These are phyloP conservation scores for Pulveroboletus ravenelii DNA, from an alignment of 768 basidiomycete species.

Conservation along the genomic window DNA sequence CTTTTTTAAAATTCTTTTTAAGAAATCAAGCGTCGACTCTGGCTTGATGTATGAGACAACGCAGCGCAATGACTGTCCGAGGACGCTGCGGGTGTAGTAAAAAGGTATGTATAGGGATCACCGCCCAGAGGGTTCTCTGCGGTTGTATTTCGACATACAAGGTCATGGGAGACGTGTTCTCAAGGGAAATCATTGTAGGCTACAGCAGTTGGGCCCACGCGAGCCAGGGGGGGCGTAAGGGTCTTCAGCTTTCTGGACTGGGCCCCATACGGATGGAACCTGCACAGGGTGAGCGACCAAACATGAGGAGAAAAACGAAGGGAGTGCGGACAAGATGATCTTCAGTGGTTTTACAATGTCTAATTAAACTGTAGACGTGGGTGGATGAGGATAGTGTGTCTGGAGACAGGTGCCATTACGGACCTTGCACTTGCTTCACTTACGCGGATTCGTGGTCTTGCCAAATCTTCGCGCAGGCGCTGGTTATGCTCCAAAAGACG, in stretches of 20 bases:
- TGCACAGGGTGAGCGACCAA: conserved; percentile 31
- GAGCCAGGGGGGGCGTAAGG: conserved; percentile 77
- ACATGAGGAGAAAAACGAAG: background rate
- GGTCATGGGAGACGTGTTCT: background rate
- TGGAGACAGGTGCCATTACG: conserved; percentile 21
- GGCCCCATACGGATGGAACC: conserved; percentile 97
- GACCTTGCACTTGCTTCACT: conserved; percentile 70
- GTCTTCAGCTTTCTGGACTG: conserved; percentile 86
- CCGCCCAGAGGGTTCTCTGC: background rate
- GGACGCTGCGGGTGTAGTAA: conserved; percentile 10
- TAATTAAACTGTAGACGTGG: conserved; percentile 49
- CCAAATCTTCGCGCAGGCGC: conserved; percentile 65
- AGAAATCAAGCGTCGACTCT: conserved; percentile 1
- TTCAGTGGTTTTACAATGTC: conserved; percentile 68
- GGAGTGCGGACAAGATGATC: conserved; percentile 55
- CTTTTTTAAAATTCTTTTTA: background rate
- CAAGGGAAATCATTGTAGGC: conserved; percentile 44
- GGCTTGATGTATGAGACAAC: conserved; percentile 11
- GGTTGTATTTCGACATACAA: background rate
- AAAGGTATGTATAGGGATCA: conserved; percentile 9
- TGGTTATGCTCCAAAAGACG: conserved; percentile 73
- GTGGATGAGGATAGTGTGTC: conserved; percentile 4
- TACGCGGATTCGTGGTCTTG: conserved; percentile 63
- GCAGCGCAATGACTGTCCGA: conserved; percentile 5
- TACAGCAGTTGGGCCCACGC: conserved; percentile 50